phyloP scores from a whole-genome alignment of 371 early-diverging fungal genomes.

The Haplosporangium sp. region DNA sequence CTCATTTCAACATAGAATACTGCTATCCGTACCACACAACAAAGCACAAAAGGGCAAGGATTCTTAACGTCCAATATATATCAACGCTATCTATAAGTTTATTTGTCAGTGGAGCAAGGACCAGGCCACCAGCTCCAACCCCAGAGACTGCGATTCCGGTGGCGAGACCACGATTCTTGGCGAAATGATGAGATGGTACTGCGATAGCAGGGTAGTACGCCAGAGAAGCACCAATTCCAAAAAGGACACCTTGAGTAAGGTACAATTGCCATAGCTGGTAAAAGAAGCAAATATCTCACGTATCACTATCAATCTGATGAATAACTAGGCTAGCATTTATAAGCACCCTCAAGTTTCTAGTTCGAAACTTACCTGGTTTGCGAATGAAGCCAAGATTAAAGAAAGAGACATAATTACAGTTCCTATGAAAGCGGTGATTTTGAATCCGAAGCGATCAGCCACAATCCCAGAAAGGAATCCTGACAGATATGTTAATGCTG shows the following conservation, averaged over 20 bases:
- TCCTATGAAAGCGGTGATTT: constrained; percentile 28
- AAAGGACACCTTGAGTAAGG: constrained; percentile 58
- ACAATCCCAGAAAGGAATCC: constrained; percentile 51
- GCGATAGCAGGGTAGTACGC: constrained; percentile 66
- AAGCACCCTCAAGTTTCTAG: neutral
- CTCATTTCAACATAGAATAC: neutral
- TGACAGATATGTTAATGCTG: constrained; percentile 43
- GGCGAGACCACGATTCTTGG: constrained; percentile 67
- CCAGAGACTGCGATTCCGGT: constrained; percentile 75
- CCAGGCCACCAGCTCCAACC: constrained; percentile 71
- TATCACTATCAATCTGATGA: no score
- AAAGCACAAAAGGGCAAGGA: constrained; percentile 39
- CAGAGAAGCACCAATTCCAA: constrained; percentile 73
- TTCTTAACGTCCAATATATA: constrained; percentile 43
- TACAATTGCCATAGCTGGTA: constrained; percentile 48
- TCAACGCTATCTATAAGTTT: constrained; percentile 42
- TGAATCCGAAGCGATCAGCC: constrained; percentile 51
- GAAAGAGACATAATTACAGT: constrained; percentile 38
- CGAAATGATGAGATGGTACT: constrained; percentile 70
- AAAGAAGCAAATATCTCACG: neutral
- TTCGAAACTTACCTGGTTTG: constrained; percentile 30
- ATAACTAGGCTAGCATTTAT: neutral
- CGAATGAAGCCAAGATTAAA: constrained; percentile 38
- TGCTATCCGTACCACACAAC: constrained; percentile 28
- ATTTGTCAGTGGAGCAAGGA: constrained; percentile 47